These are phyloP conservation scores for Ceratobasidium sp. DNA, from an alignment of 1,284 basidiomycete species.

Conservation along the genomic window DNA sequence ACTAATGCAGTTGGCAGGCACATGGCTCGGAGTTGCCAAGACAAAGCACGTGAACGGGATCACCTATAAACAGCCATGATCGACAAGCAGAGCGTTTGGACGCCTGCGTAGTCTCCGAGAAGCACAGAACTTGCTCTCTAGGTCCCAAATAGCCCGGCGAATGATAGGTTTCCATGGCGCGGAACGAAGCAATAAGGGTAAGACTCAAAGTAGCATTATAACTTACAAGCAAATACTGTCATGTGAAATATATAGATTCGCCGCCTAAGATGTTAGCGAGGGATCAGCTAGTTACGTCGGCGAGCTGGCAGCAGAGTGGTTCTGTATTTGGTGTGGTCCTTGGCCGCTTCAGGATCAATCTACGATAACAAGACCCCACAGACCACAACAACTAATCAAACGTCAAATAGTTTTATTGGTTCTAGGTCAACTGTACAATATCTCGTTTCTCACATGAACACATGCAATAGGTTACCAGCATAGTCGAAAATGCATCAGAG, in stretches of 20 bases:
- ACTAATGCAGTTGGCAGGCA: neutral
- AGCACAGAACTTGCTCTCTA: neutral
- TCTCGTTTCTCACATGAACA: slow-evolving; percentile 1
- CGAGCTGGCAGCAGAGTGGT: neutral
- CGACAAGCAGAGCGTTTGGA: neutral
- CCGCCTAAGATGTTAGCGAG: neutral
- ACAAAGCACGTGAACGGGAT: neutral
- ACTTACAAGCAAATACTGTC: neutral
- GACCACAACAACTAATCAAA: neutral
- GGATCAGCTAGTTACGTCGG: neutral
- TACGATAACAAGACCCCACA: neutral
- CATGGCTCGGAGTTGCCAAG: neutral
- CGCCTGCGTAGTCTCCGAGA: neutral
- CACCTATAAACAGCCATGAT: neutral
- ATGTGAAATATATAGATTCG: neutral
- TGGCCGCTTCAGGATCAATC: neutral
- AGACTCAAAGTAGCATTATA: neutral
- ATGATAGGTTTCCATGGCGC: neutral
- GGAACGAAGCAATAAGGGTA: neutral
- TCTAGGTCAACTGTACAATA: neutral
- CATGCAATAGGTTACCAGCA: slow-evolving; percentile 27
- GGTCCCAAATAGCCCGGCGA: neutral
- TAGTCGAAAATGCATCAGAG: neutral
- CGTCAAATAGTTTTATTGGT: slow-evolving; percentile 1
- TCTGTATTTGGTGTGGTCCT: neutral